A percentile compares a stretch with the other conserved stretches of the same genome.
These are phyloP conservation scores for Termitomyces sp. DNA, from an alignment of 768 basidiomycete species.

Conservation along the genomic window DNA sequence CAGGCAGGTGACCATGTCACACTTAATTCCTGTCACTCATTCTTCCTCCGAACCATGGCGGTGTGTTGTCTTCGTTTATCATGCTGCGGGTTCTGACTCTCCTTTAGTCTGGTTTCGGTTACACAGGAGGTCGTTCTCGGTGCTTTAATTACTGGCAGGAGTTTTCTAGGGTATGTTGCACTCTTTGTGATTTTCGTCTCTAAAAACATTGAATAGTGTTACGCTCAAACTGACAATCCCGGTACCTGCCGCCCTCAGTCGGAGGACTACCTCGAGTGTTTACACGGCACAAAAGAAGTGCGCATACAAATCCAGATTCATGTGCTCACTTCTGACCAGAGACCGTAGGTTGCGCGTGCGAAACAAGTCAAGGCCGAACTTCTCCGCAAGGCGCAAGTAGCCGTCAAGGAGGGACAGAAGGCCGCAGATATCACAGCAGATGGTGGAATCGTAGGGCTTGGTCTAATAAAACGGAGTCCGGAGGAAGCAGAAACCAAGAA, in stretches of 20 bases:
- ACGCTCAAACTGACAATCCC: constrained; percentile 74
- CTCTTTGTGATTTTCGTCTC: neutral
- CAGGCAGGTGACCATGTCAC: neutral
- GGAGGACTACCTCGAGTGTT: constrained; percentile 89
- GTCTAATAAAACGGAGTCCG: constrained; percentile 59
- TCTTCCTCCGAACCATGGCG: constrained; percentile 26
- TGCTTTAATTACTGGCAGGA: constrained; percentile 95
- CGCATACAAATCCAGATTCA: constrained; percentile 14
- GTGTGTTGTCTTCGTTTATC: constrained; percentile 19
- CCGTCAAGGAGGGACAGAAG: constrained; percentile 67
- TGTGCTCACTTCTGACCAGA: neutral
- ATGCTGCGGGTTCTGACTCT: neutral
- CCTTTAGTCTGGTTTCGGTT: constrained; percentile 43
- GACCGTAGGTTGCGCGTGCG: constrained; percentile 46
- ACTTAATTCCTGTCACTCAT: neutral
- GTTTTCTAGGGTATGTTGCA: constrained; percentile 56
- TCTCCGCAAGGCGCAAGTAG: constrained; percentile 57
- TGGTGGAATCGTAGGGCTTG: constrained; percentile 71
- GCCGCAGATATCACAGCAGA: constrained; percentile 66
- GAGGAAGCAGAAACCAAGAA: constrained; percentile 13
- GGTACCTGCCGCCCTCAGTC: constrained; percentile 62
- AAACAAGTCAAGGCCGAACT: constrained; percentile 69
- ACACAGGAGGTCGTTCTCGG: constrained; percentile 56
- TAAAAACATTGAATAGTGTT: constrained; percentile 54
- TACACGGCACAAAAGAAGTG: constrained; percentile 88